phyloP scores from a whole-genome alignment of 2,329 filamentous ascomycete species.

The Thermothelomyces thermophilus region DNA sequence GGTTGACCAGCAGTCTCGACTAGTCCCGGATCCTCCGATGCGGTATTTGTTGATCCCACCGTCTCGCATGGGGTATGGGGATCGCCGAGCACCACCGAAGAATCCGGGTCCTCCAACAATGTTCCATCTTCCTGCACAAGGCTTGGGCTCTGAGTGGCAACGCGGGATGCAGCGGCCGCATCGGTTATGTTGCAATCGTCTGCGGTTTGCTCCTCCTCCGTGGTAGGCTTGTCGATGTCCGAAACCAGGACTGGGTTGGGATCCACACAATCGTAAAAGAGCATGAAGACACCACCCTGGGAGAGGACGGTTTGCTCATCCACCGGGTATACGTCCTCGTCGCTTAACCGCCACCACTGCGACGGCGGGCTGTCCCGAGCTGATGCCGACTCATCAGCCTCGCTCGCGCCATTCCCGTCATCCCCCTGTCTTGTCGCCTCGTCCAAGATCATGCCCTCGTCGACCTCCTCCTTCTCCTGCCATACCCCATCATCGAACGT shows the following conservation, averaged over 20 bases:
- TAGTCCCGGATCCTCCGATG: neutral
- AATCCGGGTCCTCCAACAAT: neutral
- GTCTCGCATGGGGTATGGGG: neutral
- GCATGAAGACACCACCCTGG: slow-evolving; percentile 87
- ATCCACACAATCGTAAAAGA: slow-evolving; percentile 82
- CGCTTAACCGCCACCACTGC: slow-evolving; percentile 87
- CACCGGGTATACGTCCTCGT: slow-evolving; percentile 73
- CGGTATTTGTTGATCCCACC: neutral
- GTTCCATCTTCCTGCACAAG: too few relatives aligned
- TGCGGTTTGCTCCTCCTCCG: neutral
- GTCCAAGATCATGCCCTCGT: slow-evolving; percentile 17
- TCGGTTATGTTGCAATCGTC: neutral
- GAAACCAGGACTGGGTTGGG: slow-evolving; percentile 39
- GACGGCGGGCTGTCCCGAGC: slow-evolving; percentile 32
- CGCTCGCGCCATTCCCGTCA: neutral
- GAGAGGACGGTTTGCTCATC: slow-evolving; percentile 65
- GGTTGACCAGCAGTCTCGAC: neutral
- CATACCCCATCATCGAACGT: neutral
- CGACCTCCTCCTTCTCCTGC: slow-evolving; percentile 13
- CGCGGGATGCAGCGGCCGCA: neutral
- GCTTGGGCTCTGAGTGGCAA: neutral
- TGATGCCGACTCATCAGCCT: neutral
- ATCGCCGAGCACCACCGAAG: neutral
- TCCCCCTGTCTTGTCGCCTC: slow-evolving; percentile 7
- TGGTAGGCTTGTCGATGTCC: neutral